Conservation (phyloP, 2,329 filamentous ascomycete genomes). For the Sporothrix curviconia region DNA sequence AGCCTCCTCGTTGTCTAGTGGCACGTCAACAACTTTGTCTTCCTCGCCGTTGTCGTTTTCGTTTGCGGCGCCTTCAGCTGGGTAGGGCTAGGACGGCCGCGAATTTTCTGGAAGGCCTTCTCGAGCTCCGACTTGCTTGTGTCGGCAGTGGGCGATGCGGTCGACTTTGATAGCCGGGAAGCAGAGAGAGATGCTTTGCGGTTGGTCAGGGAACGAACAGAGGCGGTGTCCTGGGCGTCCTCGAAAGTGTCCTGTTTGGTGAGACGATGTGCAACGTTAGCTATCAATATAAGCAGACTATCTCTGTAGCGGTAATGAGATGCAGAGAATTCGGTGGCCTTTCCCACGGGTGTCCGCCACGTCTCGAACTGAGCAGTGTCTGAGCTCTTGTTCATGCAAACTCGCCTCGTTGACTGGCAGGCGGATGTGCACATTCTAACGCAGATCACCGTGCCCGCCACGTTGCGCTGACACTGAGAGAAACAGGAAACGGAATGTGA, state of each 20-base stretch:
- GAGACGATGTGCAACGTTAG: slow-evolving; percentile 5
- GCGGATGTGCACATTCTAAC: slow-evolving; percentile 8
- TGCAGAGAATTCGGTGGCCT: neutral
- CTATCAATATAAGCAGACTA: neutral
- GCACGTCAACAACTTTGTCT: slow-evolving; percentile 18
- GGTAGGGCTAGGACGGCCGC: slow-evolving; percentile 3
- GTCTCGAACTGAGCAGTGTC: neutral
- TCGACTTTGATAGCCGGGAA: slow-evolving; percentile 22
- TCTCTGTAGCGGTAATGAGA: neutral
- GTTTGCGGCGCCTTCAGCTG: slow-evolving; percentile 15
- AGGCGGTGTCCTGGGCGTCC: slow-evolving; percentile 65
- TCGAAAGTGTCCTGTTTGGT: slow-evolving; percentile 69
- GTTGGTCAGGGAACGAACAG: slow-evolving; percentile 57
- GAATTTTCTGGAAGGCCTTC: slow-evolving; percentile 19
- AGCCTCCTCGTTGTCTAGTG: slow-evolving; percentile 20
- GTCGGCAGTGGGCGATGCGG: slow-evolving; percentile 19
- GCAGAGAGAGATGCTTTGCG: slow-evolving; percentile 33
- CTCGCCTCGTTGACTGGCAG: neutral
- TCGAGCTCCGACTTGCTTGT: slow-evolving; percentile 26
- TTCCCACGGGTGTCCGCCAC: too few relatives aligned
- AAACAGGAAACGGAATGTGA: neutral
- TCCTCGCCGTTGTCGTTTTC: slow-evolving; percentile 29
- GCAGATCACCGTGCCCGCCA: slow-evolving; percentile 2
- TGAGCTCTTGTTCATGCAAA: slow-evolving; percentile 10
- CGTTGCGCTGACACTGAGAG: neutral